A percentile compares a stretch with the other conserved stretches of the same genome.
Evolutionary conservation across 768 basidiomycete species (phyloP).

Genomic region (Boletus sp.): DNA sequence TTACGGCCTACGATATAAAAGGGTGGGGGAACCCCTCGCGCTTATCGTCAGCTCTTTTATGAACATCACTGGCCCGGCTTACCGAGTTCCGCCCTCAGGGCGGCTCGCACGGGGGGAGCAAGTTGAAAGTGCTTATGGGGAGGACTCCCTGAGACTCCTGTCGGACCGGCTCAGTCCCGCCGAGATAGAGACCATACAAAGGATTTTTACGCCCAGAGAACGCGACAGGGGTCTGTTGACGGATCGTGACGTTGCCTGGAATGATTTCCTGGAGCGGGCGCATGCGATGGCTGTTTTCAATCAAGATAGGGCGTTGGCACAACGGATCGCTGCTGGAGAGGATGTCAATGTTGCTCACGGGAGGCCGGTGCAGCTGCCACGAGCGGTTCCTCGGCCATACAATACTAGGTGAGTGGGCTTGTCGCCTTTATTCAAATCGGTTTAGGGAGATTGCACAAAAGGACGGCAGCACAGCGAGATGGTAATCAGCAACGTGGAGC

Average conservation of each 20-base stretch:
- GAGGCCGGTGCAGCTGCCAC: not conserved
- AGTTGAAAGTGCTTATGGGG: conserved; percentile 26
- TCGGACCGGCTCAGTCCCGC: conserved; percentile 13
- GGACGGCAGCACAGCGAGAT: not conserved
- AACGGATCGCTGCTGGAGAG: conserved; percentile 13
- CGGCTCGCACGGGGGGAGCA: conserved; percentile 1
- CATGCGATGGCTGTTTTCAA: conserved; percentile 13
- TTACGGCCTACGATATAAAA: conserved; percentile 7
- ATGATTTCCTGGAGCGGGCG: conserved; percentile 25
- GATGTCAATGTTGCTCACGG: not conserved
- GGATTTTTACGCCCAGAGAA: conserved; percentile 3
- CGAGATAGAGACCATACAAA: conserved; percentile 21
- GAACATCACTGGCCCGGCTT: conserved; percentile 29
- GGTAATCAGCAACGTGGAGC: not conserved
- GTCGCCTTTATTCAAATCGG: not conserved
- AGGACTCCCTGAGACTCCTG: conserved; percentile 23
- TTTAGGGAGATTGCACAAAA: conserved; percentile 5
- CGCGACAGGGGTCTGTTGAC: conserved; percentile 10
- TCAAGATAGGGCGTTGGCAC: conserved; percentile 25
- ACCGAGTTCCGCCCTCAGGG: conserved; percentile 7
- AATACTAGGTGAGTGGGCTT: not conserved
- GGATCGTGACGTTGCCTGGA: conserved; percentile 26
- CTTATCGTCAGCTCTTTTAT: conserved; percentile 16
- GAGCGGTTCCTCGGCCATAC: not conserved
- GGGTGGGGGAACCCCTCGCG: not conserved